Conservation (phyloP, 345 rosid species). For the Nasturtium officinale region DNA sequence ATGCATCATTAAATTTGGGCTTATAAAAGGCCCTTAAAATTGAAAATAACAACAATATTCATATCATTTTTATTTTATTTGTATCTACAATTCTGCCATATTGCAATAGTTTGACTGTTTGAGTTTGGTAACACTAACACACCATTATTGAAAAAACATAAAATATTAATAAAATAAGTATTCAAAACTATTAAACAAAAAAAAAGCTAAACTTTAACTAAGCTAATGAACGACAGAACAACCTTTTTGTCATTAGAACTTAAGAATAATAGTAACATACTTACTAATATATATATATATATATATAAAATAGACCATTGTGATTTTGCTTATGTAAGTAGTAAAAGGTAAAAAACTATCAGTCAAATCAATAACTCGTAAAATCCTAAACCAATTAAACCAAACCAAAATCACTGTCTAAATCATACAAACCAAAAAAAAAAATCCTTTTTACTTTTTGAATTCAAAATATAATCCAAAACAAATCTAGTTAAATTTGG, state of each 20-base stretch:
- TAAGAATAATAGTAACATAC: too few species aligned
- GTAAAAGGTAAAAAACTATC: too few species aligned
- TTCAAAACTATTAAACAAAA: background rate
- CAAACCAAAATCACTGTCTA: background rate
- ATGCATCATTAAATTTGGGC: background rate
- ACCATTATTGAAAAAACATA: background rate
- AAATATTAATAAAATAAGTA: background rate
- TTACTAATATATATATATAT: too few species aligned
- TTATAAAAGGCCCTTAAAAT: background rate
- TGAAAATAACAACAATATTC: too few species aligned
- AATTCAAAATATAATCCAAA: background rate
- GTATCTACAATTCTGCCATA: background rate
- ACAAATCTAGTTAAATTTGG: background rate
- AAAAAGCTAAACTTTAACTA: background rate
- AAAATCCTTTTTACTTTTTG: background rate
- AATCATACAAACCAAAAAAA: too few species aligned
- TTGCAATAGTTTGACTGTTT: background rate
- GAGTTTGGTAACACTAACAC: background rate
- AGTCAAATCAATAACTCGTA: too few species aligned
- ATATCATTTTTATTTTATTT: background rate
- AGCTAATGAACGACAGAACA: background rate
- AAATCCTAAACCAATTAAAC: slow-evolving; percentile 9
- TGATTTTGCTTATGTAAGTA: too few species aligned
- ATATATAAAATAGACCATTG: too few species aligned
- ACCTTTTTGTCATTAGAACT: too few species aligned